A percentile compares a stretch with the other conserved stretches of the same genome.
Conservation (phyloP, 2,329 filamentous ascomycete species). For the Colletotrichum theobromicola region DNA sequence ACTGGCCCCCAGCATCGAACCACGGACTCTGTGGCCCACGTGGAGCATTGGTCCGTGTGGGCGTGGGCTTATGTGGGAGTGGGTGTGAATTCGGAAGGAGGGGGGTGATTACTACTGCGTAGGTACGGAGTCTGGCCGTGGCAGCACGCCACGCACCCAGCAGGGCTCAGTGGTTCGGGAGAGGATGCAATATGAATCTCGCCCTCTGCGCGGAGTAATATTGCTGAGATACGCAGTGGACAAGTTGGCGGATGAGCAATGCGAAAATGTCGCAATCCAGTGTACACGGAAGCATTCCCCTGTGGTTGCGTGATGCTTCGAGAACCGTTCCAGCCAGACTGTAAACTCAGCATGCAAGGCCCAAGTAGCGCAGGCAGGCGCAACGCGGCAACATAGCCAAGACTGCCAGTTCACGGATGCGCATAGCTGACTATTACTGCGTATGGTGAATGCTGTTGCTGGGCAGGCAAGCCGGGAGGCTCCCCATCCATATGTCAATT, state of each 20-base stretch:
- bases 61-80: neutral
- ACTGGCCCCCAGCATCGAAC: constrained; percentile 13
- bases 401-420: neutral
- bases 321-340: neutral
- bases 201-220: neutral
- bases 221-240: neutral
- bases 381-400: neutral
- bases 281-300: neutral
- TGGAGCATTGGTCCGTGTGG: constrained; percentile 19
- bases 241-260: neutral
- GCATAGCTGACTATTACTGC: neutral
- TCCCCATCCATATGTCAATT: neutral
- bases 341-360: neutral
- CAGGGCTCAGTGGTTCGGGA: neutral
- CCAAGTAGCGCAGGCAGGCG: neutral
- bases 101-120: neutral
- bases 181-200: neutral
- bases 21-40: constrained; percentile 18
- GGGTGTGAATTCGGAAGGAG: neutral
- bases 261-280: constrained; percentile 12
- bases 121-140: neutral
- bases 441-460: too few species aligned
- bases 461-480: neutral
- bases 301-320: constrained; percentile 12
- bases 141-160: neutral